These are phyloP conservation scores for Colletotrichum incanum DNA, from an alignment of 2,329 filamentous ascomycete species.

Conservation along the genomic window DNA sequence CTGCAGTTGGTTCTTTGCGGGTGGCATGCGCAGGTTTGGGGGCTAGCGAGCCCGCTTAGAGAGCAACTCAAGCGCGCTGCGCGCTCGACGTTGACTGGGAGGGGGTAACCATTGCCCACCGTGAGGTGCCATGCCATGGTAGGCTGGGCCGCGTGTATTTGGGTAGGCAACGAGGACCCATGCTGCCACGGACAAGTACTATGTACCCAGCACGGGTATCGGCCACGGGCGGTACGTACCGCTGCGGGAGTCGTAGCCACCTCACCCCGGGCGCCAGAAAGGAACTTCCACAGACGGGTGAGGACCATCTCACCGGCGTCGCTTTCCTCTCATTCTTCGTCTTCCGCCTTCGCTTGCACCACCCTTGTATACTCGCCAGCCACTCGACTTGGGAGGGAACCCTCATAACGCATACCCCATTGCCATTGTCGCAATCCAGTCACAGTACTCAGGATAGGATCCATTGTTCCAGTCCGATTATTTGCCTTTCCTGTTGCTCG, in stretches of 20 bases:
- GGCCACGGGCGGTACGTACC: slow-evolving; percentile 1
- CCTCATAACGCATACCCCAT: too few species aligned
- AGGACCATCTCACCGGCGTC: neutral
- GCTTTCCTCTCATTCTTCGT: neutral
- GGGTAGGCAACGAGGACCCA: neutral
- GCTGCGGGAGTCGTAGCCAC: neutral
- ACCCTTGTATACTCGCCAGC: slow-evolving; percentile 2
- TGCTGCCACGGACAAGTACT: neutral
- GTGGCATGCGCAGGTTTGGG: slow-evolving; percentile 36
- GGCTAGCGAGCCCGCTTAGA: slow-evolving; percentile 38
- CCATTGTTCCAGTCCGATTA: neutral
- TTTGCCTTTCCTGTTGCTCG: neutral
- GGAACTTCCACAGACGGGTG: neutral
- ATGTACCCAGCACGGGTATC: neutral
- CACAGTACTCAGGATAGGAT: neutral
- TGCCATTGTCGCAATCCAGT: neutral
- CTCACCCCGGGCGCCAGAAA: neutral
- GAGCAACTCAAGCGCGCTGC: slow-evolving; percentile 31
- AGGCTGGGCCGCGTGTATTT: neutral
- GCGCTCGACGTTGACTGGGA: slow-evolving; percentile 10
- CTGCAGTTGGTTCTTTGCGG: slow-evolving; percentile 19
- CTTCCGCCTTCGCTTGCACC: neutral
- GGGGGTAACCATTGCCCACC: neutral
- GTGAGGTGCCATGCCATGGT: neutral
- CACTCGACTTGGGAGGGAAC: neutral